Percentiles rank a stretch among this genome's conserved stretches.
Evolutionary conservation across 2,329 filamentous ascomycete species (phyloP).

Genomic region (Colletotrichum noveboracense): DNA sequence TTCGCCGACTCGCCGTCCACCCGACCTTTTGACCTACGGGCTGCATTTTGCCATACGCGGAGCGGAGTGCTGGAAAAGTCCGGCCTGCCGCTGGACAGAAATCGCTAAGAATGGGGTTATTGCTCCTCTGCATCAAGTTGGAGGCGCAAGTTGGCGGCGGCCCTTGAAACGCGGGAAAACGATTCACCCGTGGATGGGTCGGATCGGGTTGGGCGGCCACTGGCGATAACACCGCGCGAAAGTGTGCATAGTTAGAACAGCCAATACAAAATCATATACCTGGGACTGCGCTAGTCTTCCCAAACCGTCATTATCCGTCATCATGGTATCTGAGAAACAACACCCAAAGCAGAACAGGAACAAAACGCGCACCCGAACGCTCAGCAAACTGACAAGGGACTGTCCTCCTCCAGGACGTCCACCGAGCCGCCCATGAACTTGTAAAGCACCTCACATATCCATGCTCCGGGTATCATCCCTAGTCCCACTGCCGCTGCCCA

Average conservation of each 20-base stretch:
- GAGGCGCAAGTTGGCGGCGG: not conserved
- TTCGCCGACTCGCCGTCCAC: not conserved
- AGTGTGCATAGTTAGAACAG: not conserved
- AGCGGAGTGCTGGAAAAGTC: not conserved
- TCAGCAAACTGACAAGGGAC: not conserved
- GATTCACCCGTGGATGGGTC: not conserved
- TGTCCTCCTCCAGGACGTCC: constrained; percentile 1
- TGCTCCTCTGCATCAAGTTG: not conserved
- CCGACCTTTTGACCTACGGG: not conserved
- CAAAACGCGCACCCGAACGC: constrained; percentile 1
- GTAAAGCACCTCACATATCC: constrained; percentile 42
- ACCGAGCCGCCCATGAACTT: constrained; percentile 9
- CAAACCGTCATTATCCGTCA: constrained; percentile 14
- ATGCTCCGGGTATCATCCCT: constrained; percentile 58
- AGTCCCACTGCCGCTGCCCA: constrained; percentile 66
- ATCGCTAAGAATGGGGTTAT: not conserved
- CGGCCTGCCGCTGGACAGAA: not conserved
- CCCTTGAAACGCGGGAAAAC: not conserved
- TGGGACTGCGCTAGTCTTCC: not conserved
- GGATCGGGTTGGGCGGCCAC: not conserved
- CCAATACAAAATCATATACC: not conserved
- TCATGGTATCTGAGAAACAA: constrained; percentile 18
- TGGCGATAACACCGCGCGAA: not conserved
- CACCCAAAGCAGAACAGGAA: not conserved
- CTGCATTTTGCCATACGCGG: not conserved